A percentile compares a stretch with the other conserved stretches of the same genome.
phyloP scores from a whole-genome alignment of 2,329 filamentous ascomycete genomes.

The Chaetomiaceae sp. region DNA sequence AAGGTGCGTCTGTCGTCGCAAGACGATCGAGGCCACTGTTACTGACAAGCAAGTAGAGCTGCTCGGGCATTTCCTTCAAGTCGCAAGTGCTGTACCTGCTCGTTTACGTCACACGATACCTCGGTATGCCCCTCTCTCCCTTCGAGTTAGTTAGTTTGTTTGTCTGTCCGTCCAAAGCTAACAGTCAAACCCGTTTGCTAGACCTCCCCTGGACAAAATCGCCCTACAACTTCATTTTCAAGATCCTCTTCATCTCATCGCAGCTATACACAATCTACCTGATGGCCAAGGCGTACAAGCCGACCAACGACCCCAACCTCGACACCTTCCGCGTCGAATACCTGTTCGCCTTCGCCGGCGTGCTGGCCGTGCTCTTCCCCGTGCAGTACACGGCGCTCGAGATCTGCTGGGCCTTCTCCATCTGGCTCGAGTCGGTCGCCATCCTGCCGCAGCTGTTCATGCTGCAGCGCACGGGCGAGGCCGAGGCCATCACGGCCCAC shows the following conservation, averaged over 20 bases:
- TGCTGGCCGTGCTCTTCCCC: slow-evolving; percentile 77
- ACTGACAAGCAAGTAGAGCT: slow-evolving; percentile 62
- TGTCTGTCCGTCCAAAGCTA: too few relatives aligned
- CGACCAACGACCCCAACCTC: slow-evolving; percentile 92
- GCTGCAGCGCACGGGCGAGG: slow-evolving; percentile 94
- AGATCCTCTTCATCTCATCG: slow-evolving; percentile 86
- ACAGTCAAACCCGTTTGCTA: slow-evolving; percentile 34
- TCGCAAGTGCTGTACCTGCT: slow-evolving; percentile 92
- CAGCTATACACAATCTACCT: slow-evolving; percentile 95
- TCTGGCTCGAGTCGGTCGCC: slow-evolving; percentile 95
- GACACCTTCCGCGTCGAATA: slow-evolving; percentile 98
- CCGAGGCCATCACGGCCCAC: slow-evolving; percentile 98
- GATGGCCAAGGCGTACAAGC: slow-evolving; percentile 96
- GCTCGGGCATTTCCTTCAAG: slow-evolving; percentile 97
- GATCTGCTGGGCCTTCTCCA: slow-evolving; percentile 95
- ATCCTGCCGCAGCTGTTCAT: slow-evolving; percentile 98
- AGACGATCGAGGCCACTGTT: background rate
- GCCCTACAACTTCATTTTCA: slow-evolving; percentile 91
- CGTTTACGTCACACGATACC: slow-evolving; percentile 90
- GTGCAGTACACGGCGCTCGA: slow-evolving; percentile 78
- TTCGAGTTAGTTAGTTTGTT: too few relatives aligned
- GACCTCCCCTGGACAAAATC: slow-evolving; percentile 83
- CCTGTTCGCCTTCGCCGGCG: slow-evolving; percentile 73
- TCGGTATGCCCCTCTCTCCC: slow-evolving; percentile 52
- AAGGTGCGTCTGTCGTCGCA: slow-evolving; percentile 53